Evolutionary conservation across 192 early-diverging fungal species (phyloP).

Genomic region (Mycoemilia scoparia): DNA sequence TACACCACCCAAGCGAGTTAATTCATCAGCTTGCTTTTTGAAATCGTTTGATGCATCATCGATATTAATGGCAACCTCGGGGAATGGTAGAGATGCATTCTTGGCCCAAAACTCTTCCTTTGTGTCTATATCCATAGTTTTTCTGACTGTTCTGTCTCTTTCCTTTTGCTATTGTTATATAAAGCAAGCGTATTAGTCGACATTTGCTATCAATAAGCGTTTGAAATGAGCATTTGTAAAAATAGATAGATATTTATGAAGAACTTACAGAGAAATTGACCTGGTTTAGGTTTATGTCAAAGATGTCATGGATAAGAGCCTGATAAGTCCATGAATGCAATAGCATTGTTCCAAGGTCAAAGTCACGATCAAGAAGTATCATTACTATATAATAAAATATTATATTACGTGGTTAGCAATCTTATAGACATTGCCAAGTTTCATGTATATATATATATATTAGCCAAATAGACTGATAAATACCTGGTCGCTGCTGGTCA

Average conservation of each 20-base stretch:
- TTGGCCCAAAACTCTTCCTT: conserved; percentile 88
- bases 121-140: conserved; percentile 72
- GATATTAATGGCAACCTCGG: conserved; percentile 91
- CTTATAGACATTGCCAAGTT: too few species aligned
- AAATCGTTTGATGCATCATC: conserved; percentile 84
- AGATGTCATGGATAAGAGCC: conserved; percentile 86
- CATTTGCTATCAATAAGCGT: too few species aligned
- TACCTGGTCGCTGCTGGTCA: conserved; percentile 51
- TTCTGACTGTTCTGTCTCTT: conserved; percentile 41
- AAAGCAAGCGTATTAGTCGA: not conserved
- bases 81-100: conserved; percentile 85
- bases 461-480: too few species aligned
- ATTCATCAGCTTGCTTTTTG: conserved; percentile 84
- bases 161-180: conserved; percentile 28
- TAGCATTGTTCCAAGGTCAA: conserved; percentile 83
- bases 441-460: too few species aligned
- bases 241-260: not conserved
- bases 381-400: too few species aligned
- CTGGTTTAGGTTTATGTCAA: conserved; percentile 82
- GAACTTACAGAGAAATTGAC: conserved; percentile 39
- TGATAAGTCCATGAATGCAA: conserved; percentile 98
- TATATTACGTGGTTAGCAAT: too few species aligned
- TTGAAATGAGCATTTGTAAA: not conserved
- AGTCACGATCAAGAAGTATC: conserved; percentile 76
- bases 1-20: conserved; percentile 73